Evolutionary conservation across 805 yeast species (phyloP).

Genomic region (Sugiyamaella qingdaonensis): DNA sequence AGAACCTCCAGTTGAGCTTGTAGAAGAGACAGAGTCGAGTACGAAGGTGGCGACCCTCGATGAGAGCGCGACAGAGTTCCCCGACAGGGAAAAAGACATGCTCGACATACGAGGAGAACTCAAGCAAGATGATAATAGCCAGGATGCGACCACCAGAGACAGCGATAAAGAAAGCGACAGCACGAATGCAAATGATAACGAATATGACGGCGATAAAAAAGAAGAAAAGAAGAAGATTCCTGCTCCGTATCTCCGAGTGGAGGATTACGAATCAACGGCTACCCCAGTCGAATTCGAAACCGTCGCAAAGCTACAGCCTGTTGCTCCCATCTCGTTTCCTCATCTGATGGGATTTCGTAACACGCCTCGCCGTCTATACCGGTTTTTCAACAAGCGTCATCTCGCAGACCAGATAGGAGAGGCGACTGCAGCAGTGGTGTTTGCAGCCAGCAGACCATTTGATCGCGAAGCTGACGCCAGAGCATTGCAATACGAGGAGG

Average conservation of each 20-base stretch:
- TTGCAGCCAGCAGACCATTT: constrained; percentile 54
- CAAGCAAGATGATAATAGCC: constrained; percentile 9
- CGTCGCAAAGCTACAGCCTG: constrained; percentile 46
- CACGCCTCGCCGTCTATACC: constrained; percentile 68
- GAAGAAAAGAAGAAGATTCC: constrained; percentile 44
- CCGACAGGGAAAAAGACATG: constrained; percentile 18
- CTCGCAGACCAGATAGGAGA: constrained; percentile 63
- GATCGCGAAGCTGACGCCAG: constrained; percentile 39
- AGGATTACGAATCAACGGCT: constrained; percentile 49
- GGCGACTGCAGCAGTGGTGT: constrained; percentile 50
- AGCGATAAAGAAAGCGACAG: constrained; percentile 8
- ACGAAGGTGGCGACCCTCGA: constrained; percentile 12
- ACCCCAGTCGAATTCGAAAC: constrained; percentile 61
- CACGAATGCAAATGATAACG: constrained; percentile 14
- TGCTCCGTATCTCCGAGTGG: constrained; percentile 58
- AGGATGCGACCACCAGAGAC: constrained; percentile 10
- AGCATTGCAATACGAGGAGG: constrained; percentile 59
- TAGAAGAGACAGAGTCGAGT: not conserved
- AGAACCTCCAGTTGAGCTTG: constrained; percentile 40
- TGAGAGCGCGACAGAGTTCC: constrained; percentile 16
- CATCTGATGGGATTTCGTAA: constrained; percentile 73
- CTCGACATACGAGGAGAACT: constrained; percentile 12
- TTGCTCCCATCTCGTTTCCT: constrained; percentile 70
- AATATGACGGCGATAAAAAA: constrained; percentile 21
- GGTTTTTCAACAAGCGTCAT: constrained; percentile 72